Percentiles rank a stretch among this genome's conserved stretches.
phyloP scores from a whole-genome alignment of 2,329 filamentous ascomycete genomes.

The Diaporthe citrichinensis region DNA sequence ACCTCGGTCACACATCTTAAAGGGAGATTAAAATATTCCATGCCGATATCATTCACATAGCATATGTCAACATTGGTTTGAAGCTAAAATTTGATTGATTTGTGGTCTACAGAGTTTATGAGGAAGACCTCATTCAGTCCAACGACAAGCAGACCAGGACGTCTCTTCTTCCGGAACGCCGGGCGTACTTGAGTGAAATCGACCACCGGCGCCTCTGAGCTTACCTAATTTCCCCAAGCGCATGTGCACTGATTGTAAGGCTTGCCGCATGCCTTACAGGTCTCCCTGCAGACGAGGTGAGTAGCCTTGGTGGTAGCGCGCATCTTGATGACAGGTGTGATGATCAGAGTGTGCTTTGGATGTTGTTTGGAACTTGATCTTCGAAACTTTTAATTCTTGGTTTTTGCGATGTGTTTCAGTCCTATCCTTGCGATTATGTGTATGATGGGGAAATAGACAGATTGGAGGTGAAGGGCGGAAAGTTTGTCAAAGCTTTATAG shows the following conservation, averaged over 20 bases:
- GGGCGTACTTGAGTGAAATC: no score
- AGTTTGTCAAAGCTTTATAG: not conserved
- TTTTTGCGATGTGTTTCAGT: not conserved
- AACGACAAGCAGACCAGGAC: not conserved
- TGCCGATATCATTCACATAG: not conserved
- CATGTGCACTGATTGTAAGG: not conserved
- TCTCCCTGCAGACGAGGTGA: not conserved
- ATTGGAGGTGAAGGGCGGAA: accelerated
- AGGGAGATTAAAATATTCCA: not conserved
- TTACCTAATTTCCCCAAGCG: not conserved
- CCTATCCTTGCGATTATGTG: not conserved
- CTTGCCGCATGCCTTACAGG: not conserved
- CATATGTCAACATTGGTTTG: not conserved
- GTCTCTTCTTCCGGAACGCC: no score
- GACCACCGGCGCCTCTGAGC: not conserved
- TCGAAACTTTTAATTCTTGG: not conserved
- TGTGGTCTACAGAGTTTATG: not conserved
- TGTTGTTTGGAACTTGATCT: not conserved
- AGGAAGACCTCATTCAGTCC: not conserved
- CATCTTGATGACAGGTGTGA: not conserved
- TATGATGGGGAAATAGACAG: not conserved
- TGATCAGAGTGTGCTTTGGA: not conserved
- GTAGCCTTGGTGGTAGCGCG: not conserved
- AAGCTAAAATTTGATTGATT: not conserved
- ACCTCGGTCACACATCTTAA: not conserved